Evolutionary conservation across 2,329 filamentous ascomycete genomes (phyloP), one percentile per base, ranked within the genome.

Genomic region (Aureobasidium namibiae): DNA sequence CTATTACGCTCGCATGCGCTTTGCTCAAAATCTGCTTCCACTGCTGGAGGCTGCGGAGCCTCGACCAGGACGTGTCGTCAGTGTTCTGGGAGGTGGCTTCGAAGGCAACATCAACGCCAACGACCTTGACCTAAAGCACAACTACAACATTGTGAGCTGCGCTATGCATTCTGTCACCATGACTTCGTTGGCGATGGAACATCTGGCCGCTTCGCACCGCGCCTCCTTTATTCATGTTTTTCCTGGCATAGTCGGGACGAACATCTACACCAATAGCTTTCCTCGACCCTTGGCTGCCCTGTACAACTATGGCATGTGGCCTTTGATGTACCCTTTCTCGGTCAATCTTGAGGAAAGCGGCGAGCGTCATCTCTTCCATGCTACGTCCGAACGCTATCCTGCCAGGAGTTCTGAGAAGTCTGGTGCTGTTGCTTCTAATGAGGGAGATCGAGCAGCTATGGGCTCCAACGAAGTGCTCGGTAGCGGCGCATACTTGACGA

Each of bases 11-110:
- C 73, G 74, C 24, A 68, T 67, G 50, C 70, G 73, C 18, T 75
- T 76, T 62, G 67, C 69, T 13, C 57, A 67, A n/a, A 71, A 72
- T 29, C 68, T 76, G 10, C 64, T 71, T 0, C 72, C 73, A 1
- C 66, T 74, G 2, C 64, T 75, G 5, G 62, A 64, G 14, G 34
- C 42, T 23, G 24, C 54, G 18, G 57, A 63, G 4, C 42, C 44
- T 10, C 31, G 39, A n/a, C 61, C 65, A 8, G 66, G 67, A 36
- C 65, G 65, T 24, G 65, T 70, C 24, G 61, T 70, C 44, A 65
- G 60, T 48, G 62, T 68, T 21, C 61, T 66, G 39, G 59, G 52
- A 6, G 69, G 62, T 24, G 62, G 61, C 11, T 67, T 68, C 56
- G 68, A 52, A 18, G 48, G 68, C 26, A 57, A 45, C 24, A 65